Evolutionary conservation across 192 early-diverging fungal genomes (phyloP).

Genomic region (Obelidium mucronatum): DNA sequence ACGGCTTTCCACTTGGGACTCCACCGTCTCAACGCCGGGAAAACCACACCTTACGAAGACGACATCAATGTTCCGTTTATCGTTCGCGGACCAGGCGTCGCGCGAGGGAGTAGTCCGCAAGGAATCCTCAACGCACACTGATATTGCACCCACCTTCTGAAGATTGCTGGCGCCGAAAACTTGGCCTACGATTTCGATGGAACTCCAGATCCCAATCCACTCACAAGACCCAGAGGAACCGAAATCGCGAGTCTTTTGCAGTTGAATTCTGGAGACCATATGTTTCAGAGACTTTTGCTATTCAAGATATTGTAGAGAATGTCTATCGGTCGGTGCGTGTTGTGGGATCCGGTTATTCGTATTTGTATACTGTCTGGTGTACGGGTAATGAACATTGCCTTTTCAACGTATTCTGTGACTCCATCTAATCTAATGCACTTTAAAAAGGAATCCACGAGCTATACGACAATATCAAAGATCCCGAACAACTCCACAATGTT

Average conservation of each 20-base stretch:
- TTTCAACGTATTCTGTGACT: too few species aligned
- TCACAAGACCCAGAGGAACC: constrained; percentile 29
- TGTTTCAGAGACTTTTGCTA: too few species aligned
- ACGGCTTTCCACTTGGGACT: constrained; percentile 75
- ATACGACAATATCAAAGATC: constrained; percentile 62
- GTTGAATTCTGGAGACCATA: too few species aligned
- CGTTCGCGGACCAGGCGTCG: constrained; percentile 63
- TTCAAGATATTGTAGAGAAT: constrained; percentile 9
- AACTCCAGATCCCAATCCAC: constrained; percentile 60
- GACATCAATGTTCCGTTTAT: too few species aligned
- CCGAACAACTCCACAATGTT: constrained; percentile 62
- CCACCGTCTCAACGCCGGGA: constrained; percentile 67
- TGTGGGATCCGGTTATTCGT: not conserved
- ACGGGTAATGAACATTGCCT: too few species aligned
- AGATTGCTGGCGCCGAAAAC: constrained; percentile 58
- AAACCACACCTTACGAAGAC: constrained; percentile 66
- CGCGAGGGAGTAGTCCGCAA: constrained; percentile 48
- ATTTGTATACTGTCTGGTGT: constrained; percentile 15
- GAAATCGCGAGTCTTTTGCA: too few species aligned
- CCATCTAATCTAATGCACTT: too few species aligned
- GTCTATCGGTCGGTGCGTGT: constrained; percentile 13
- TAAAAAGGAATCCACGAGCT: too few species aligned
- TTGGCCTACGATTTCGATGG: constrained; percentile 64
- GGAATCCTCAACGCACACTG: constrained; percentile 60
- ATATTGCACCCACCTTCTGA: constrained; percentile 68